These are phyloP conservation scores for Gaertneriomyces sp. DNA, from an alignment of 192 early-diverging fungal genomes.

Conservation along the genomic window DNA sequence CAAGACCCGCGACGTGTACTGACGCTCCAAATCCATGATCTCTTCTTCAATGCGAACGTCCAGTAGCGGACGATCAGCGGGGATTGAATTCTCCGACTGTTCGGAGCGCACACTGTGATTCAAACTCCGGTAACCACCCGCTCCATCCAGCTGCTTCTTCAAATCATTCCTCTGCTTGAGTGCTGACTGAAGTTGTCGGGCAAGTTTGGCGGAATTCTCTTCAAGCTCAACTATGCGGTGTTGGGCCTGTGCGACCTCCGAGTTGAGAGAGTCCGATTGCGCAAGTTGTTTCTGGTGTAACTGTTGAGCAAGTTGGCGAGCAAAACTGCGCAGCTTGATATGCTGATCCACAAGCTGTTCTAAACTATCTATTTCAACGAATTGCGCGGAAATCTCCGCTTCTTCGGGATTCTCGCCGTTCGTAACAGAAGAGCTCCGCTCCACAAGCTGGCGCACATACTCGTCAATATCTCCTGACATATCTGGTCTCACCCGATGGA, in stretches of 20 bases:
- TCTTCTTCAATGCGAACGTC: no score
- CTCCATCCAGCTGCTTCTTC: neutral
- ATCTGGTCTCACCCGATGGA: conserved; percentile 9
- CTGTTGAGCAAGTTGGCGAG: conserved; percentile 54
- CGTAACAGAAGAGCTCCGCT: no score
- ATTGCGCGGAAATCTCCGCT: conserved; percentile 1
- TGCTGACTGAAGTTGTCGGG: conserved; percentile 23
- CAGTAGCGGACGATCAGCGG: no score
- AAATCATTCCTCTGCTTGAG: conserved; percentile 27
- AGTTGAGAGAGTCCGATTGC: conserved; percentile 39
- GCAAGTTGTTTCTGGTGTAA: conserved; percentile 59
- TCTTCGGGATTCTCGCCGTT: conserved; percentile 39
- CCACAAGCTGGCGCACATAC: conserved; percentile 11
- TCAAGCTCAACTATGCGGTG: conserved; percentile 3
- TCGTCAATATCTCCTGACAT: conserved; percentile 9
- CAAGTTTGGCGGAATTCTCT: conserved; percentile 14
- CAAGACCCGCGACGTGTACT: conserved; percentile 44
- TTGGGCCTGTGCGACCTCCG: conserved; percentile 4
- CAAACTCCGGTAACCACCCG: conserved; percentile 27
- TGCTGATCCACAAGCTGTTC: conserved; percentile 58
- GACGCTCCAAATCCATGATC: conserved; percentile 51
- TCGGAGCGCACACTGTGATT: no score
- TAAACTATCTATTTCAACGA: conserved; percentile 13
- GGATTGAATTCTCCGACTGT: no score
- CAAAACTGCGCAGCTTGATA: conserved; percentile 55